Evolutionary conservation across 768 basidiomycete genomes (phyloP).

Genomic region (Sporobolomyces roseus): DNA sequence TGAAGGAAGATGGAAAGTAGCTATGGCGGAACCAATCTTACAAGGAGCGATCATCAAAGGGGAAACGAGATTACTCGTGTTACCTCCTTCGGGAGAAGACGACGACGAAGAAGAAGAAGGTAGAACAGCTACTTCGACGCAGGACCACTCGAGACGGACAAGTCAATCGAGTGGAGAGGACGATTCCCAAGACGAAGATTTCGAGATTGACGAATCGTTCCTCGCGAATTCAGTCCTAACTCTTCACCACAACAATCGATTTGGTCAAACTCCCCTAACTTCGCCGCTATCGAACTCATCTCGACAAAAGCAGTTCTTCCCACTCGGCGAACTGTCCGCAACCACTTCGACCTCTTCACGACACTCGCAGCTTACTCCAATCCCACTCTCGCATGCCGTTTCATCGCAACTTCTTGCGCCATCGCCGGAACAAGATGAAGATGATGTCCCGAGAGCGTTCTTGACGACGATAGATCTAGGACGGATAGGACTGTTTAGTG

Average conservation of each 20-base stretch:
- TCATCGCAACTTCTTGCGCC: slow-evolving; percentile 25
- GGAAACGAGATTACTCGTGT: slow-evolving; percentile 28
- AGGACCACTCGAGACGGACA: slow-evolving; percentile 5
- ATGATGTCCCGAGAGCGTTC: slow-evolving; percentile 29
- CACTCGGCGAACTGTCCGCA: slow-evolving; percentile 1
- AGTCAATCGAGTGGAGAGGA: slow-evolving; percentile 5
- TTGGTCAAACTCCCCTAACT: slow-evolving; percentile 12
- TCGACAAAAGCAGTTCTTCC: slow-evolving; percentile 11
- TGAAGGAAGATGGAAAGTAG: slow-evolving; percentile 48
- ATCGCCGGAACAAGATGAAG: slow-evolving; percentile 29
- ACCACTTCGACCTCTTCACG: not conserved
- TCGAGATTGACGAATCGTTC: slow-evolving; percentile 37
- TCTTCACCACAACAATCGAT: not conserved
- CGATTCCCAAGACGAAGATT: slow-evolving; percentile 15
- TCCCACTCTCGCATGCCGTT: slow-evolving; percentile 10
- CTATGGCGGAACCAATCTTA: slow-evolving; percentile 65
- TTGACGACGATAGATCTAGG: slow-evolving; percentile 31
- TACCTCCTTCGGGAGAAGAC: slow-evolving; percentile 16
- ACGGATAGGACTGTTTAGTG: slow-evolving; percentile 40
- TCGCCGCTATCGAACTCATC: slow-evolving; percentile 17
- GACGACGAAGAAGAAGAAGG: slow-evolving; percentile 2
- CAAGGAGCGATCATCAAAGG: slow-evolving; percentile 58
- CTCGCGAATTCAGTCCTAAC: slow-evolving; percentile 38
- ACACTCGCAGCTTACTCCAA: not conserved
- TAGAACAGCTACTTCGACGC: not conserved